Evolutionary conservation across 2,329 filamentous ascomycete species (phyloP).

Genomic region (Ophiostoma sp.): DNA sequence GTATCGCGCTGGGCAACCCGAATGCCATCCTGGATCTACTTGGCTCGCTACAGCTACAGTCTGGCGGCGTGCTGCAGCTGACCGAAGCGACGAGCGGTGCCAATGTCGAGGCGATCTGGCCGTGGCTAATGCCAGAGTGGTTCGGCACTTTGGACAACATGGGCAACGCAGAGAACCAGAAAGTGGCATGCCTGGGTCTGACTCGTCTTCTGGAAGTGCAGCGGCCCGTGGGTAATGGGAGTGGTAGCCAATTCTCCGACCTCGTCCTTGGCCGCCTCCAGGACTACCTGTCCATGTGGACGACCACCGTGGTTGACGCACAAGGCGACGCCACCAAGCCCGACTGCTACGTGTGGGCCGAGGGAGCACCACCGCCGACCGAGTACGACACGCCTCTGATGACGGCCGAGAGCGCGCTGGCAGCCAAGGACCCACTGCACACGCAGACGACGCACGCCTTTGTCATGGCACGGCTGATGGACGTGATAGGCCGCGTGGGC

Average conservation of each 20-base stretch:
- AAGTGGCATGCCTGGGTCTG: conserved; percentile 71
- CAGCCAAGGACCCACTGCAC: conserved; percentile 65
- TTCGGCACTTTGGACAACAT: conserved; percentile 69
- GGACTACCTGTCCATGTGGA: conserved; percentile 75
- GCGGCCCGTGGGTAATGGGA: conserved; percentile 34
- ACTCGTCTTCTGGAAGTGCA: conserved; percentile 67
- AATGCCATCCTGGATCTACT: conserved; percentile 63
- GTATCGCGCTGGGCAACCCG: conserved; percentile 73
- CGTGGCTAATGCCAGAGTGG: conserved; percentile 63
- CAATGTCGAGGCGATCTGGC: conserved; percentile 49
- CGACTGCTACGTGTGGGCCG: conserved; percentile 54
- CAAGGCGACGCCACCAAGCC: conserved; percentile 54
- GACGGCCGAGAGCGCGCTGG: conserved; percentile 53
- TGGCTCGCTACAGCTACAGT: conserved; percentile 21
- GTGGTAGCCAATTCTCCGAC: conserved; percentile 54
- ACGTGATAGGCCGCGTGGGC: conserved; percentile 59
- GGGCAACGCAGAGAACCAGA: conserved; percentile 64
- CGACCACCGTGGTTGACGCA: conserved; percentile 65
- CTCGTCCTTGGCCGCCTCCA: conserved; percentile 65
- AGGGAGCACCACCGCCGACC: conserved; percentile 36
- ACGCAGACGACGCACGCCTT: conserved; percentile 64
- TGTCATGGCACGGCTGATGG: conserved; percentile 61
- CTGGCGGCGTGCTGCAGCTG: not conserved
- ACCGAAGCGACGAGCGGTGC: conserved; percentile 37
- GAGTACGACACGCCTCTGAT: conserved; percentile 61